Evolutionary conservation across 2,329 filamentous ascomycete genomes (phyloP), one percentile per base, ranked within the genome.

Genomic region (Xylaria sp.): DNA sequence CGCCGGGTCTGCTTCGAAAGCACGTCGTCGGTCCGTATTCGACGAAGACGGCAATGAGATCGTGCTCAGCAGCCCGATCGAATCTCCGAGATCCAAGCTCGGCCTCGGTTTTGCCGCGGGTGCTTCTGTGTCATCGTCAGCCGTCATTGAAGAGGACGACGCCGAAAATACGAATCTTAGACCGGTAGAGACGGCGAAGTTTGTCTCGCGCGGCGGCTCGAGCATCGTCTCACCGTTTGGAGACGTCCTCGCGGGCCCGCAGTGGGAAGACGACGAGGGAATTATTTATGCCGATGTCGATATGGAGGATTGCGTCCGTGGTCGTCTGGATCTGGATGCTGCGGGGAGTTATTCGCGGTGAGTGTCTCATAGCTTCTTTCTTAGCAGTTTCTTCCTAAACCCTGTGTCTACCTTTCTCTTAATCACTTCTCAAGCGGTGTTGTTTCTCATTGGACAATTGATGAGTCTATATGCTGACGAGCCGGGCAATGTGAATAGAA

Each of bases 231-330:
- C 88, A 10, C 94, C 94, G 0, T 84, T 91, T 51, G 95, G 94
- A 0, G 88, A 94, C n/a, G 89, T 95, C 0, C 81, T 97, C 1
- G 89, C 89, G 1, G 94, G 92, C 0, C 94, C 94, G 0, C 83
- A 96, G 67, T 97, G 94, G 94, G 92, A 97, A 68, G 90, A 94
- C 69, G 81, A 91, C 64, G 85, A 88, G 3, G 87, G 89, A 0
- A 79, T 97, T 36, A 81, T 94, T 61, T 87, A 88, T 41, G 85
- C 88, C 0, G 92, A 96, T 72, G 90, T 94, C 3, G 94, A 98
- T 76, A 91, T 98, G 75, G 92, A 97, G 57, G 94, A 97, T 73
- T 97, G 94, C 75, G 88, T 94, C 73, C 86, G 93, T 10, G 94
- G 94, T 0, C 84, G 93, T 62, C 79, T 97, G 72, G 94, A 97